These are phyloP conservation scores for Emmonsiellopsis sp. DNA, from an alignment of 2,329 filamentous ascomycete genomes.

Conservation along the genomic window DNA sequence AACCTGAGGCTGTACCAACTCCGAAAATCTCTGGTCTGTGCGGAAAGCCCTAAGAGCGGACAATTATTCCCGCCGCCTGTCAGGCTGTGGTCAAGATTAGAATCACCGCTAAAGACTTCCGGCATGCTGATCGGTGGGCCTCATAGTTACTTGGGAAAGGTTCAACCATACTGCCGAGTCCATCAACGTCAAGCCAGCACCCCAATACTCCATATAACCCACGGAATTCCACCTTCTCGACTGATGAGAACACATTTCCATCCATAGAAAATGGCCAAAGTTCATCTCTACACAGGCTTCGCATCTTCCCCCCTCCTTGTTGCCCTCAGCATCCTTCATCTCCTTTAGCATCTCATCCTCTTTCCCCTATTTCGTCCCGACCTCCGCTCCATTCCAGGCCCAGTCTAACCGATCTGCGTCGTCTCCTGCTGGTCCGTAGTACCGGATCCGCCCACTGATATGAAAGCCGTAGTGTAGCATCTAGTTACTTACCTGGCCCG, in stretches of 20 bases:
- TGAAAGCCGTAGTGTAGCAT: too few species aligned
- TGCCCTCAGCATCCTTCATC: neutral
- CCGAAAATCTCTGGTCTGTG: too few species aligned
- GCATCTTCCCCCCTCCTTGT: neutral
- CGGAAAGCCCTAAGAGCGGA: neutral
- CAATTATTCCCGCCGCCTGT: neutral
- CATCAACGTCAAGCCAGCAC: neutral
- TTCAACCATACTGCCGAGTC: too few species aligned
- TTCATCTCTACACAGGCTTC: neutral
- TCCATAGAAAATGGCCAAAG: neutral
- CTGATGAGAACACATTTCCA: neutral
- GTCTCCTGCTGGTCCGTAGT: slow-evolving; percentile 4
- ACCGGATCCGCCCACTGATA: slow-evolving; percentile 1
- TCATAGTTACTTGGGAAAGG: too few species aligned
- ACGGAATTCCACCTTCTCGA: neutral
- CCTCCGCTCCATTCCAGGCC: neutral
- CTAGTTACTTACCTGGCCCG: too few species aligned
- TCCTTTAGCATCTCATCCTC: neutral
- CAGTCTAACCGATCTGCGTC: slow-evolving; percentile 3
- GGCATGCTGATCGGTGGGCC: neutral
- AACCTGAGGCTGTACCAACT: too few species aligned
- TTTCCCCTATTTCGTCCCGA: neutral
- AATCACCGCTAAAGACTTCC: neutral
- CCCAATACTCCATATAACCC: neutral
- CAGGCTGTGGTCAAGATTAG: too few species aligned